A percentile compares a stretch with the other conserved stretches of the same genome.
Conservation (phyloP, 2,329 filamentous ascomycete genomes). For the Penicillium sp. region DNA sequence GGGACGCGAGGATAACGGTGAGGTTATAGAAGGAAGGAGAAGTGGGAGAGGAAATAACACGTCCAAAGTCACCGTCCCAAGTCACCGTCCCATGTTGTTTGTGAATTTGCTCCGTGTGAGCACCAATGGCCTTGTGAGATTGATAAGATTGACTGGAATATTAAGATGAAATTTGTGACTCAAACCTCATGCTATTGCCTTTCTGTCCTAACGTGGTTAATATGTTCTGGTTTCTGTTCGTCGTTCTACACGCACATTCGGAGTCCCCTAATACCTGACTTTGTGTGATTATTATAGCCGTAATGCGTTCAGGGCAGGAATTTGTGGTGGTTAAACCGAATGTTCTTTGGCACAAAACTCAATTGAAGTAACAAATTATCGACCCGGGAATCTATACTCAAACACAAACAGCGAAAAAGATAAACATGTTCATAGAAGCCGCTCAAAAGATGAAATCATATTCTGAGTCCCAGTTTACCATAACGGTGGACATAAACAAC, state of each 20-base stretch:
- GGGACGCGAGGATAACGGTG: too few species aligned
- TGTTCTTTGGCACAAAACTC: background rate
- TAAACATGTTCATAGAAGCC: background rate
- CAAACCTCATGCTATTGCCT: background rate
- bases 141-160: too few species aligned
- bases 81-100: background rate
- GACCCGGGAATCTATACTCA: constrained; percentile 3
- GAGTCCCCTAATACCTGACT: too few species aligned
- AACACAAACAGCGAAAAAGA: background rate
- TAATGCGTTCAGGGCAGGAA: background rate
- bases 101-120: background rate
- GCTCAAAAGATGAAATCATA: background rate
- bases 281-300: background rate
- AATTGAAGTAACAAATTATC: background rate
- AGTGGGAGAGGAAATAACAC: background rate
- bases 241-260: too few species aligned
- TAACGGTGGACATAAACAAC: background rate
- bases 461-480: background rate
- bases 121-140: background rate
- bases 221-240: background rate
- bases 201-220: background rate
- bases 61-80: too few species aligned
- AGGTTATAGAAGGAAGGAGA: background rate
- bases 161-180: background rate
- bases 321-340: background rate